phyloP scores from a whole-genome alignment of 305 asterid species.

The Fraxinus sp. region DNA sequence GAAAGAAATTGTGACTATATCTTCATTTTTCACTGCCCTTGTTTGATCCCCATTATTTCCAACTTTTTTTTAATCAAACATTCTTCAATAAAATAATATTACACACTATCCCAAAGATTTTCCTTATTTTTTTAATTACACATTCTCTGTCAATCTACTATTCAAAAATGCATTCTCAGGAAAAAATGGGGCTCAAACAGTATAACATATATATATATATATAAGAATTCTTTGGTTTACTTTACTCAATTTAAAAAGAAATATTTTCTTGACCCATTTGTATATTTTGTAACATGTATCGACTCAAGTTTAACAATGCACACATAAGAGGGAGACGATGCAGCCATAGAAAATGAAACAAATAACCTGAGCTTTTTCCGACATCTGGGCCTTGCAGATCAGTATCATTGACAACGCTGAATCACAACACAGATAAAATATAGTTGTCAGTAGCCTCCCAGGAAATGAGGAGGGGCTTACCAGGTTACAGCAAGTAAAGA shows the following conservation, averaged over 20 bases:
- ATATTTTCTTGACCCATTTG: neutral
- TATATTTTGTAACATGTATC: neutral
- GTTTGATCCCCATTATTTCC: too few species aligned
- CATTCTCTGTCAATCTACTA: too few species aligned
- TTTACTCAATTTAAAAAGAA: neutral
- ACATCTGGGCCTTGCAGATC: slow-evolving; percentile 38
- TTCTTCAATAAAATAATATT: too few species aligned
- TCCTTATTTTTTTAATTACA: too few species aligned
- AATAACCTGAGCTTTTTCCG: slow-evolving; percentile 51
- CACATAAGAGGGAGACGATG: neutral
- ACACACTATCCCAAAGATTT: too few species aligned
- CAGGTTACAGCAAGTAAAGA: neutral
- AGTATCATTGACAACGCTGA: slow-evolving; percentile 77
- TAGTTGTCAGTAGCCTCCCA: neutral
- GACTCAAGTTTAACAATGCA: neutral
- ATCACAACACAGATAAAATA: slow-evolving; percentile 28
- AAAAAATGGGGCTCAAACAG: too few species aligned
- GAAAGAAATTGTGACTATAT: neutral
- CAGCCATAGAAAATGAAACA: neutral
- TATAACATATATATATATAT: too few species aligned
- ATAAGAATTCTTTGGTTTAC: neutral
- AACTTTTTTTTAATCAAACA: too few species aligned
- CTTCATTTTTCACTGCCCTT: neutral
- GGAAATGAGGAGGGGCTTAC: neutral
- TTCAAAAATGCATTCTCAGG: too few species aligned